phyloP scores from a whole-genome alignment of 129 eudicot species.

The Flaveria brownii region DNA sequence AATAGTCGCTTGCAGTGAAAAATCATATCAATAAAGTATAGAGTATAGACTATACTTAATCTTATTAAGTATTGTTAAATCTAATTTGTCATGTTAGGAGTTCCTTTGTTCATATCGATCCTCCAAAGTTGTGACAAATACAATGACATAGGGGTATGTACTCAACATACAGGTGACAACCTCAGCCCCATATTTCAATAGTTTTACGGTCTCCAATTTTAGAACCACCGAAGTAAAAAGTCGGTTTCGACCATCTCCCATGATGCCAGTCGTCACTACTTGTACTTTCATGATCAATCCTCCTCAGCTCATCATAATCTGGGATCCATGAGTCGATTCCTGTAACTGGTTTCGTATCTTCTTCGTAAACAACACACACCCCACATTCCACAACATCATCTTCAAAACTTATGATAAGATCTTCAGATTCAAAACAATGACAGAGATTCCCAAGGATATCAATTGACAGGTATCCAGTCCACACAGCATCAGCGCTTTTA shows the following conservation, averaged over 20 bases:
- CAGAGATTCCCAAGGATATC: constrained; percentile 4
- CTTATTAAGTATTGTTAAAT: too few relatives aligned
- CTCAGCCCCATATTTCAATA: not conserved
- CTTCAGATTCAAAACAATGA: constrained; percentile 1
- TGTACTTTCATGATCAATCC: not conserved
- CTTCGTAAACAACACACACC: constrained; percentile 11
- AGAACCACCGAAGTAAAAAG: not conserved
- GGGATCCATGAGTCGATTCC: constrained; percentile 1
- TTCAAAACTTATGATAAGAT: constrained; percentile 4
- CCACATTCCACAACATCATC: not conserved
- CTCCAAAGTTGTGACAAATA: too few relatives aligned
- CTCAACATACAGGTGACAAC: not conserved
- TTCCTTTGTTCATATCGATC: too few relatives aligned
- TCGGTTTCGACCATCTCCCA: constrained; percentile 8
- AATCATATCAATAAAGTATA: too few relatives aligned
- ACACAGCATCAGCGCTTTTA: not conserved
- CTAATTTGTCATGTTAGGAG: too few relatives aligned
- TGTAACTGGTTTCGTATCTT: not conserved
- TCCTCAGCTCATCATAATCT: not conserved
- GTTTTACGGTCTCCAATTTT: not conserved
- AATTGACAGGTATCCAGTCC: constrained; percentile 21
- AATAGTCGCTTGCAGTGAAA: too few relatives aligned
- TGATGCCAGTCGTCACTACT: not conserved
- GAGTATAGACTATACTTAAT: too few relatives aligned
- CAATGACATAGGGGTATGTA: not conserved